Base-by-base conservation (phyloP, 768 basidiomycete species). In the Tephrocybe rancida region DNA sequence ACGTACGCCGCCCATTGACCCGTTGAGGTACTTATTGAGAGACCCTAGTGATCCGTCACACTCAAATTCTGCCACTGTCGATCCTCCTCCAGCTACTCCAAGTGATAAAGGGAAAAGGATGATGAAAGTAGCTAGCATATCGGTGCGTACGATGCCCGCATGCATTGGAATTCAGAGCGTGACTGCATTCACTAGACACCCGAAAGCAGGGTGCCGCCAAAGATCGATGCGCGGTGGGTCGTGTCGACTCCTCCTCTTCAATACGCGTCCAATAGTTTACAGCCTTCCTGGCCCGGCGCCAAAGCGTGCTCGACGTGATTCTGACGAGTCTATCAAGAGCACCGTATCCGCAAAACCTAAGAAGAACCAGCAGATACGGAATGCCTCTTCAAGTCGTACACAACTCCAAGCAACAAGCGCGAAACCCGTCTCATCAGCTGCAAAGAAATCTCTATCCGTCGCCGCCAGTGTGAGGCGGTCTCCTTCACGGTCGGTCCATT, bases 341-440 rank as follows among this genome's bases (percentile, higher is more conserved):
- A 50, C 57, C 4, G 44, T 48, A 18, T 48, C 65, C 5, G 61
- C 38, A 25, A 49, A 65, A 54, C 52, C 54, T 24, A 67, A 65
- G 59, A 71, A 68, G 48, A 50, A 35, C 9, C 44, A 51, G 11
- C 68, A 69, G 51, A 25, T 52, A 16, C 68, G 63, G 44, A 52
- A 60, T 16, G 45, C 61, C 48, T 72, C 68, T 16, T 63, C 75
- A 50, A 74, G 70, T 60, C 67, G 61, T 32, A 48, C 62, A 29
- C 50, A 58, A 27, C 60, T 61, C 50, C 50, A 64, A 43, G 50
- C 52, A 5, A 25, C 43, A 6, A 58, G 44, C 19, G 26, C 58
- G 5, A 58, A 59, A 22, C 61, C 64, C 1, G 47, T 63, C 9
- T 44, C 54, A 18, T 21, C 55, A 19, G 48, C 57, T 21, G 35